These are phyloP conservation scores for Diplodia mutila DNA, from an alignment of 2,329 filamentous ascomycete genomes.

Conservation along the genomic window DNA sequence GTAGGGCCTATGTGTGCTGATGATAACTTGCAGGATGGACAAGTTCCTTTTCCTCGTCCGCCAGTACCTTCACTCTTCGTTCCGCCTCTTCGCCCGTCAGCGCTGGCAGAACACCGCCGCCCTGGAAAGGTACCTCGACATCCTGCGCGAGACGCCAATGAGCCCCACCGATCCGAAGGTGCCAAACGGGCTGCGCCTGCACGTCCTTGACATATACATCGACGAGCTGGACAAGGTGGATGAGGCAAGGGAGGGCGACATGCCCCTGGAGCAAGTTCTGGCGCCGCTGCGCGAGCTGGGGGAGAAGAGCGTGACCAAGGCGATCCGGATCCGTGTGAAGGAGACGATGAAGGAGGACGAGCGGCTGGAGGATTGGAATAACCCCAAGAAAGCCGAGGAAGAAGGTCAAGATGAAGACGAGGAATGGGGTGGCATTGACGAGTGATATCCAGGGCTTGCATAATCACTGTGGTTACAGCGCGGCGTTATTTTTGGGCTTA, in stretches of 20 bases:
- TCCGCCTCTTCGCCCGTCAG: constrained; percentile 54
- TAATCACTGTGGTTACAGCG: constrained; percentile 32
- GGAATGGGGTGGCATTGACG: constrained; percentile 72
- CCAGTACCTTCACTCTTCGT: constrained; percentile 73
- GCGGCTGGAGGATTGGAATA: constrained; percentile 67
- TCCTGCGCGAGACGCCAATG: constrained; percentile 54
- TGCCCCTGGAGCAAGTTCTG: constrained; percentile 55
- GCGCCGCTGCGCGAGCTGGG: constrained; percentile 61
- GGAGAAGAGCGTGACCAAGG: constrained; percentile 66
- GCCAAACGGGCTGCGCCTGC: constrained; percentile 82
- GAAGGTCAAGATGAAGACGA: constrained; percentile 53
- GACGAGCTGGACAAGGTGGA: constrained; percentile 82
- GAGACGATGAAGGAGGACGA: constrained; percentile 72
- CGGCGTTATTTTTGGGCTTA: constrained; percentile 34
- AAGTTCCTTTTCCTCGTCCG: constrained; percentile 89
- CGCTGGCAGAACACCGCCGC: constrained; percentile 43
- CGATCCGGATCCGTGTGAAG: constrained; percentile 69
- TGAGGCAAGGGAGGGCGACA: constrained; percentile 45
- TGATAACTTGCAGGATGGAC: constrained; percentile 64
- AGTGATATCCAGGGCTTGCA: constrained; percentile 47
- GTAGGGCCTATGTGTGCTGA: not conserved
- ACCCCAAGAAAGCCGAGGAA: constrained; percentile 36
- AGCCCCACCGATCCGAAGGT: constrained; percentile 59
- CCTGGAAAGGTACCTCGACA: constrained; percentile 49
- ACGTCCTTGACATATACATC: constrained; percentile 87